Base-by-base conservation (phyloP, 345 rosid genomes). In the Gossypium mustelinum region DNA sequence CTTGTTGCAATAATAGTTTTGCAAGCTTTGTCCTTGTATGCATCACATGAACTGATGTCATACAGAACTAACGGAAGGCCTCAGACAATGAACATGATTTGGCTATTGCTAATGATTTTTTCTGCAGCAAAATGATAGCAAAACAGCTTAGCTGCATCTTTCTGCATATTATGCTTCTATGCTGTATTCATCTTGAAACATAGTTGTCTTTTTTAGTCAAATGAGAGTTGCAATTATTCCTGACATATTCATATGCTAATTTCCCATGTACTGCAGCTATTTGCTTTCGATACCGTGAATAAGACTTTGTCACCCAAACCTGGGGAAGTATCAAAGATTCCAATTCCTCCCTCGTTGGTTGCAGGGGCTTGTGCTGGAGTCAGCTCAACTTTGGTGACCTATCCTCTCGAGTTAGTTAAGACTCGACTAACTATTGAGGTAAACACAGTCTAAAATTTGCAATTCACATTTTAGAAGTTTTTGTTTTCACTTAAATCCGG, bases 331-430 rank as follows among this genome's bases (percentile, higher is more conserved):
- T 80, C 90, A 0, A 89, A 88, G 80, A 78, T 92, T 14, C 90
- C 89, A 3, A 73, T 94, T 54, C 90, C 98, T 6, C 89, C 97
- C 22, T 94, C 98, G 2, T 79, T 92, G 65, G 75, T 94, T 17
- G 98, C 98, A 0, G 98, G 98, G 59, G 98, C 97, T 9, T 92
- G 97, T 88, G 98, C 98, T 77, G 98, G 98, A 76, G 97, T 94
- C 76, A 90, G 94, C 84, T 94, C 95, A 20, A 92, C 98, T 9
- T 79, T 94, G 76, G 91, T 87, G 84, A 94, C 95, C 2, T 94
- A 94, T 77, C 98, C 98, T 27, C 97, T 94, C 0, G 97, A 94
- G 77, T 81, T 94, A 73, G 84, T 94, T 76, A 94, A 94, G 84
- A 94, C 98, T 59, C 93, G 98, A 44, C 81, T 94, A 66, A 94